Evolutionary conservation across 2,329 filamentous ascomycete genomes (phyloP).

Genomic region (Orbilia oligospora): DNA sequence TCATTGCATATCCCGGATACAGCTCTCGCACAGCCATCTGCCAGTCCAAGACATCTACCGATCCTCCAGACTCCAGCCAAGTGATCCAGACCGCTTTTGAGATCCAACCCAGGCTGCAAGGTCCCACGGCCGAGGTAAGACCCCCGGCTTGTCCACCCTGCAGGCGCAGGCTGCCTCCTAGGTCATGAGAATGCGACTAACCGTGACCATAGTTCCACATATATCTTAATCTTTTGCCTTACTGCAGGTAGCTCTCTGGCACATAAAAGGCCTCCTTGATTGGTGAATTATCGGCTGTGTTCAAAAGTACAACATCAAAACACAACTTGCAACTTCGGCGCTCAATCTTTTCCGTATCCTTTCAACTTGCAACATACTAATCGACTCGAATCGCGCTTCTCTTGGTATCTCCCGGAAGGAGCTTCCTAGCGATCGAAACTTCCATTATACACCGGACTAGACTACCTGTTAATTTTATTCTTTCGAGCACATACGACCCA

Average conservation of each 20-base stretch:
- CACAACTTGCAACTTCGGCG: constrained; percentile 14
- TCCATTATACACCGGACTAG: neutral
- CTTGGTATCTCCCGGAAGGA: constrained; percentile 13
- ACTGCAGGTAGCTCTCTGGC: constrained; percentile 13
- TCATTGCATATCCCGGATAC: constrained; percentile 5
- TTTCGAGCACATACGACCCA: neutral
- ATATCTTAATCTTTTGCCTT: constrained; percentile 30
- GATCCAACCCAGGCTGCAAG: constrained; percentile 2
- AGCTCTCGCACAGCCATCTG: constrained; percentile 6
- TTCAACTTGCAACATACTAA: too few species aligned
- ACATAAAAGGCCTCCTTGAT: constrained; percentile 42
- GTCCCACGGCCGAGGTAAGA: constrained; percentile 16
- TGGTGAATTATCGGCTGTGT: constrained; percentile 26
- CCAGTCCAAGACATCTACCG: neutral
- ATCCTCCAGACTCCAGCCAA: constrained; percentile 6
- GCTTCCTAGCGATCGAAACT: neutral
- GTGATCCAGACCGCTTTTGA: constrained; percentile 4
- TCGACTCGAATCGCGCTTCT: neutral
- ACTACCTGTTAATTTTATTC: neutral
- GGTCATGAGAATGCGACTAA: constrained; percentile 54
- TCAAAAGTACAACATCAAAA: constrained; percentile 51
- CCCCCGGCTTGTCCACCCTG: constrained; percentile 31
- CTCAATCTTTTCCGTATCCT: constrained; percentile 8
- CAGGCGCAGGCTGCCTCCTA: constrained; percentile 37
- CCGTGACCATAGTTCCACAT: constrained; percentile 52